Base-by-base conservation (phyloP, 2,329 filamentous ascomycete species). In the Scedosporium aurantiacum region DNA sequence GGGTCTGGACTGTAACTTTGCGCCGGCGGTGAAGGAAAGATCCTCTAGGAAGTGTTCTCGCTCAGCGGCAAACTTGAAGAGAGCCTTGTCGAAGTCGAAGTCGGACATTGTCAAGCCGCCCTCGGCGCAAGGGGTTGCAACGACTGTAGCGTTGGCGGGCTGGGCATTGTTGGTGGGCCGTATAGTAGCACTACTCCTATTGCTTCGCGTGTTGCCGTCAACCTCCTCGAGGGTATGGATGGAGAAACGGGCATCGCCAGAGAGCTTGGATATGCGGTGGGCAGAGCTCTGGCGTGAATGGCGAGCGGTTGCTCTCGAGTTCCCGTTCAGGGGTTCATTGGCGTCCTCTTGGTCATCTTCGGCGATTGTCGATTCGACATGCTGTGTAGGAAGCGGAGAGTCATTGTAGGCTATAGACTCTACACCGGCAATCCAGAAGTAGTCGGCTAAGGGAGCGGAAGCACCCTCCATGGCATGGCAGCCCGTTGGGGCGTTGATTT, bases 1-100 rank as follows among this genome's bases (percentile, higher is more conserved):
- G 25, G 87, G 84, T 62, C 86, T 79, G 62, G 82, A 77, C 66
- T 89, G 83, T 25, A 89, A 81, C 65, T 90, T 89, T 47, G 89
- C 89, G 52, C 92, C 91, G 23, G 92, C 91, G 66, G 84, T 90
- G 72, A 97, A 91, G 66, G 87, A 91, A 60, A 97, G 82, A 72
- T 99, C 94, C 65, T 96, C 90, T 60, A 97, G 78, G 69, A 99
- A 99, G 63, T 87, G 88, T 68, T 99, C 94, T 65, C 94, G 82
- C 76, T 97, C 93, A n/a, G 87, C 88, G 55, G 94, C 91, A 72
- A 99, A 99, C 75, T 97, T 97, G 69, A 91, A 78, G 66, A 99
- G 80, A 27, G 94, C 93, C 70, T 89, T 87, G 71, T 97, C 94
- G 69, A 99, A 99, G 73, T 97, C 94, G 69, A 90, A 91, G 70